These are phyloP conservation scores for Yamagishiella unicocca DNA, from an alignment of 139 green algal species.

Conservation along the genomic window DNA sequence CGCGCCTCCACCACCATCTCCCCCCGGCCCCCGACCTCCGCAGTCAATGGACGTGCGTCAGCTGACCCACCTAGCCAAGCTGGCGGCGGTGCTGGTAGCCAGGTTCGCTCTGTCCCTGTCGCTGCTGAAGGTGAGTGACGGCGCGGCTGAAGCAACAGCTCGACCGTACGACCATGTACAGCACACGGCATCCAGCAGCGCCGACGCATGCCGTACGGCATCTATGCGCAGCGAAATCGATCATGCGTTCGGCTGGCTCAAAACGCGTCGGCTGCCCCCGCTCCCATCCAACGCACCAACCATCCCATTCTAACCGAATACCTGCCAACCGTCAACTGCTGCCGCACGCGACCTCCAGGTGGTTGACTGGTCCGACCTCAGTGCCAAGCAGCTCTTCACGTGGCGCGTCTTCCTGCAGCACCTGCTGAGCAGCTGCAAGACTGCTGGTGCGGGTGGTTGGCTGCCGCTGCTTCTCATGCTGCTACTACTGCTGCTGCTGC, in stretches of 20 bases:
- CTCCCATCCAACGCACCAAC: too few relatives aligned
- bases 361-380: slow-evolving; percentile 61
- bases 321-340: neutral
- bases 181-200: too few relatives aligned
- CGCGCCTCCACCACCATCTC: neutral
- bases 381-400: slow-evolving; percentile 57
- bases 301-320: too few relatives aligned
- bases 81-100: slow-evolving; percentile 46
- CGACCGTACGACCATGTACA: too few relatives aligned
- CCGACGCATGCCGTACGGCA: too few relatives aligned
- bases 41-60: slow-evolving; percentile 53
- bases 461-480: neutral
- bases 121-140: slow-evolving; percentile 37
- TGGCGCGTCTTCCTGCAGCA: slow-evolving; percentile 78
- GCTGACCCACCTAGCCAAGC: slow-evolving; percentile 66
- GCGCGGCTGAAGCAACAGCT: neutral
- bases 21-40: neutral
- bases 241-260: too few relatives aligned
- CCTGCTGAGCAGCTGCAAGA: slow-evolving; percentile 60
- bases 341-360: too few relatives aligned
- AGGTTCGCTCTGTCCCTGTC: slow-evolving; percentile 40
- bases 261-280: too few relatives aligned
- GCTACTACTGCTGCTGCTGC: neutral
- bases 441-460: neutral
- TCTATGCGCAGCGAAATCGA: too few relatives aligned